Percentiles rank a stretch among this genome's conserved stretches.
These are phyloP conservation scores for Aspergillus sp. DNA, from an alignment of 2,329 filamentous ascomycete genomes.

Conservation along the genomic window DNA sequence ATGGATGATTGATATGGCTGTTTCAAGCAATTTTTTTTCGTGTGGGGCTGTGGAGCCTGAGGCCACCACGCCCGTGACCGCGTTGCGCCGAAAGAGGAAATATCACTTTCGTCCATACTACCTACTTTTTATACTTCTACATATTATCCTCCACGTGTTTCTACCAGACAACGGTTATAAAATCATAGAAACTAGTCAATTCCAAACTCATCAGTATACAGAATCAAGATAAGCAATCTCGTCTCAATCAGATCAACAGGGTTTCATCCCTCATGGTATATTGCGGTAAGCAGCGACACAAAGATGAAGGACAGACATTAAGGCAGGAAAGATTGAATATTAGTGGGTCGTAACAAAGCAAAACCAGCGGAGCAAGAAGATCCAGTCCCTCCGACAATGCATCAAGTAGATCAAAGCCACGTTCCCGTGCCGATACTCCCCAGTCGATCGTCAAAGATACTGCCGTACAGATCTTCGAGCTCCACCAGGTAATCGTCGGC, in stretches of 20 bases:
- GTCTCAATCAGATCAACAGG: conserved; percentile 1
- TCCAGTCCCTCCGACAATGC: conserved; percentile 20
- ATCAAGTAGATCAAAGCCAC: conserved; percentile 37
- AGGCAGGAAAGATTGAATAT: conserved; percentile 24
- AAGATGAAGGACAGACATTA: conserved; percentile 3
- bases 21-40: conserved; percentile 10
- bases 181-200: no score
- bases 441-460: conserved; percentile 54
- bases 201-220: not conserved
- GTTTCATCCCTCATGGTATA: conserved; percentile 22
- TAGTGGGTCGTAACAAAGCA: conserved; percentile 27
- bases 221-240: not conserved
- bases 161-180: conserved; percentile 15
- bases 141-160: not conserved
- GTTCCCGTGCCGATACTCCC: conserved; percentile 31
- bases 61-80: conserved; percentile 12
- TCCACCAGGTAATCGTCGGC: conserved; percentile 83
- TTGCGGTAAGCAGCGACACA: conserved; percentile 11
- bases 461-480: conserved; percentile 66
- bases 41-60: conserved; percentile 22
- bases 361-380: conserved; percentile 13
- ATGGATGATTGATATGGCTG: conserved; percentile 13
- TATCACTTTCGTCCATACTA: not conserved
- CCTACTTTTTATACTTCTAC: not conserved
- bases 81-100: conserved; percentile 10